Evolutionary conservation across 2,329 filamentous ascomycete genomes (phyloP).

Genomic region (Catunica adiposa): DNA sequence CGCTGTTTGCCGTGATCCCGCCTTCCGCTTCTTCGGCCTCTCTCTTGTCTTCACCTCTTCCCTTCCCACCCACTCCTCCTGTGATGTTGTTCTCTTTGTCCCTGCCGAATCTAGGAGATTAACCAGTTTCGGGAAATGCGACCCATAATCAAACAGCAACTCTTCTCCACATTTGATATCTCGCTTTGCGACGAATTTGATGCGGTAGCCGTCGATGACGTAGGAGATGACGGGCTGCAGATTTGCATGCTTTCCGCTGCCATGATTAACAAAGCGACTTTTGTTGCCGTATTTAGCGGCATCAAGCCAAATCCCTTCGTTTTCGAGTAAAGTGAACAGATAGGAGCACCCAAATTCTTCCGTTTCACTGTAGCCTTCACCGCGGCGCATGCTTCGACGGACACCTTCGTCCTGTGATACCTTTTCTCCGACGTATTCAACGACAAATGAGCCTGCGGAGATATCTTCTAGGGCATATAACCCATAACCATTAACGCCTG

Average conservation of each 20-base stretch:
- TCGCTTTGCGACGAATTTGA: constrained; percentile 53
- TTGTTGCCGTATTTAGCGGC: constrained; percentile 64
- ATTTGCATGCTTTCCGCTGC: constrained; percentile 31
- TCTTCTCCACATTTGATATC: constrained; percentile 58
- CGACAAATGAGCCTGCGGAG: constrained; percentile 52
- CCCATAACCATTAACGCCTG: constrained; percentile 50
- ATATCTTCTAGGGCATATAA: constrained; percentile 56
- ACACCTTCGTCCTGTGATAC: constrained; percentile 55
- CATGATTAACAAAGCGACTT: constrained; percentile 71
- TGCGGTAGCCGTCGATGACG: constrained; percentile 60
- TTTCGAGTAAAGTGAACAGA: constrained; percentile 41
- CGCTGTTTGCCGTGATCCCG: not conserved
- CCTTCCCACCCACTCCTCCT: not conserved
- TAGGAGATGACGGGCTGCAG: constrained; percentile 49
- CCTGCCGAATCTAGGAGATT: constrained; percentile 9
- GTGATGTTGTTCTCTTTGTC: constrained; percentile 2
- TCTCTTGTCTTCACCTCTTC: not conserved
- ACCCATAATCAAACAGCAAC: constrained; percentile 67
- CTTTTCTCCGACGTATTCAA: constrained; percentile 67
- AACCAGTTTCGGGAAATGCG: constrained; percentile 46
- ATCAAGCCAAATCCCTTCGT: constrained; percentile 52
- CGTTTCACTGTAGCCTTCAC: constrained; percentile 41
- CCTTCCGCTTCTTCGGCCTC: not conserved
- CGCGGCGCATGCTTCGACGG: constrained; percentile 44
- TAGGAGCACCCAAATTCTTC: constrained; percentile 43